Conservation (phyloP, 371 early-diverging fungal species). For the Syncephalastrum sp. region DNA sequence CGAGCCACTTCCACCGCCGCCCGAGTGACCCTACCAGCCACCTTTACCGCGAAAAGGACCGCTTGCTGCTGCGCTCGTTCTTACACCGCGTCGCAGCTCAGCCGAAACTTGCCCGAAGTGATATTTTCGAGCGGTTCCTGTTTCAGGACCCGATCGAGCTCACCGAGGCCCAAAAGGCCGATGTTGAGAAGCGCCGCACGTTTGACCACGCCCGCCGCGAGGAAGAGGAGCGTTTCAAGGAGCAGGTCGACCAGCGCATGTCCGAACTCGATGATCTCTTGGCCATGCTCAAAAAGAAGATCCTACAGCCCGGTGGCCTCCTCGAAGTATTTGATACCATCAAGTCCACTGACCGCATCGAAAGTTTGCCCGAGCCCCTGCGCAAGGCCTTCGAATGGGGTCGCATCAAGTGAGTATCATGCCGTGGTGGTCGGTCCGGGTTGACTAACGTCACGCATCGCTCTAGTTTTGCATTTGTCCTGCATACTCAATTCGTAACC, state of each 20-base stretch:
- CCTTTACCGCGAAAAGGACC: conserved; percentile 49
- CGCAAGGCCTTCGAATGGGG: conserved; percentile 59
- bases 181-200: conserved; percentile 32
- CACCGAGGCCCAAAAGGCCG: conserved; percentile 34
- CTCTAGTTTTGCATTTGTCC: conserved; percentile 54
- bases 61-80: conserved; percentile 47
- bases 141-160: conserved; percentile 38
- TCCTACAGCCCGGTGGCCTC: conserved; percentile 49
- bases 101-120: conserved; percentile 32
- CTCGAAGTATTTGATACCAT: conserved; percentile 36
- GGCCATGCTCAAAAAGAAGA: conserved; percentile 45
- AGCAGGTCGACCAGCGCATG: conserved; percentile 47
- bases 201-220: conserved; percentile 40
- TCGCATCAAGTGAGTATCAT: conserved; percentile 40
- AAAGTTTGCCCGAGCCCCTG: conserved; percentile 48
- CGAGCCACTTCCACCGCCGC: conserved; percentile 2
- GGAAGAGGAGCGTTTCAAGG: conserved; percentile 40
- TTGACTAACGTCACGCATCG: not conserved
- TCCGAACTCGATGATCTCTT: conserved; percentile 44
- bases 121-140: conserved; percentile 39
- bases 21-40: not conserved
- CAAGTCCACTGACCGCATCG: conserved; percentile 34
- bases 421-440: not conserved
- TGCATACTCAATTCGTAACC: conserved; percentile 54
- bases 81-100: conserved; percentile 36